Conservation (phyloP, 129 eudicot species). For the Deinandra increscens region DNA sequence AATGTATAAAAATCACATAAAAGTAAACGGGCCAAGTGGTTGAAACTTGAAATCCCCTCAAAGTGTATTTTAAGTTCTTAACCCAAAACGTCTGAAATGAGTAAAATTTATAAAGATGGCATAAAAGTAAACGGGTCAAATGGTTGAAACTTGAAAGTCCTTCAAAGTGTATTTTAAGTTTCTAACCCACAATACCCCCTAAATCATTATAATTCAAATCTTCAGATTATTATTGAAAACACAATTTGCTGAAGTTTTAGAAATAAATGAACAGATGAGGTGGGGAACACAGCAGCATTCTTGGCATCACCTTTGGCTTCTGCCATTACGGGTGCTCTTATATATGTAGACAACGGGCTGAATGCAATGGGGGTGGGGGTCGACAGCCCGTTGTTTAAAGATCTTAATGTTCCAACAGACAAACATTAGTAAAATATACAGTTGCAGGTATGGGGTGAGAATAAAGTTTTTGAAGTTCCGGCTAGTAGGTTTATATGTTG, state of each 20-base stretch:
- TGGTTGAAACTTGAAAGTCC: background rate
- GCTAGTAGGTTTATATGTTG: conserved; percentile 22
- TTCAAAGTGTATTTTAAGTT: background rate
- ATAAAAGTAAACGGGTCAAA: background rate
- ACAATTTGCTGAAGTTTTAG: conserved; percentile 23
- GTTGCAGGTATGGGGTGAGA: conserved; percentile 27
- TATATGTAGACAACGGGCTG: conserved; percentile 89
- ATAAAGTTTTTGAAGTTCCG: conserved; percentile 31
- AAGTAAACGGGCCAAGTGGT: background rate
- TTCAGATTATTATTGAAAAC: background rate
- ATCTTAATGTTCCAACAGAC: conserved; percentile 67
- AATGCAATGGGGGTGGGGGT: conserved; percentile 95
- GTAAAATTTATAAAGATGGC: background rate
- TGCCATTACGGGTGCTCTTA: conserved; percentile 85
- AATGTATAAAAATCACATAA: background rate
- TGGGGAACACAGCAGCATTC: conserved; percentile 90
- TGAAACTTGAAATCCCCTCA: background rate
- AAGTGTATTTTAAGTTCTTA: background rate
- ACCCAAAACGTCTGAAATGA: background rate
- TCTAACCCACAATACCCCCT: background rate
- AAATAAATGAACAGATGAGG: conserved; percentile 63
- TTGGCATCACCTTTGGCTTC: conserved; percentile 96
- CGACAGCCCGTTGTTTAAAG: conserved; percentile 75
- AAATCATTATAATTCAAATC: background rate
- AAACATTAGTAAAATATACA: conserved; percentile 28